Conservation (phyloP, 208 protist genomes). For the Phytomonas sp. region DNA sequence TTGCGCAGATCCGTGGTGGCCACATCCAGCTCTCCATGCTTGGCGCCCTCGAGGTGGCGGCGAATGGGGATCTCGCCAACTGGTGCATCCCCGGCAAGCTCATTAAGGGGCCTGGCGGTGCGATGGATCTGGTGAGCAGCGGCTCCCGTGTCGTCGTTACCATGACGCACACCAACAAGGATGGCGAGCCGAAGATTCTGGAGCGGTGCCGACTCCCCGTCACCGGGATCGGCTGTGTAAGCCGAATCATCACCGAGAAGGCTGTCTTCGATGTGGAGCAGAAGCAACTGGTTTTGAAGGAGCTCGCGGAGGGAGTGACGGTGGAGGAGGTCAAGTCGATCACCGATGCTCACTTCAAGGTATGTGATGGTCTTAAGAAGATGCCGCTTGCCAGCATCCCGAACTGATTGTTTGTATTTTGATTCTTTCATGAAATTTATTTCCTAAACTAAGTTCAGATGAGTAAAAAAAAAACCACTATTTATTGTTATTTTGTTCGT, state of each 20-base stretch:
- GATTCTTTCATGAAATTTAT: background rate
- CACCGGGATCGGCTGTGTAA: slow-evolving; percentile 86
- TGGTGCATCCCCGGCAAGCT: slow-evolving; percentile 97
- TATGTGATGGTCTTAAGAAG: slow-evolving; percentile 53
- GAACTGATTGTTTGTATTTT: background rate
- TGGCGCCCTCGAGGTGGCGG: slow-evolving; percentile 92
- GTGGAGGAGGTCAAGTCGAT: slow-evolving; percentile 89
- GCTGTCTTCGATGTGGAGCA: slow-evolving; percentile 93
- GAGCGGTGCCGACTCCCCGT: slow-evolving; percentile 88
- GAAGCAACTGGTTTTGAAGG: slow-evolving; percentile 82
- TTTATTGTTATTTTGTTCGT: slow-evolving; percentile 1
- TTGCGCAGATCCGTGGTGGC: slow-evolving; percentile 96
- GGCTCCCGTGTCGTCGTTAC: slow-evolving; percentile 94
- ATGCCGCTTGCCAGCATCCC: slow-evolving; percentile 33
- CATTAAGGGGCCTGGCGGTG: slow-evolving; percentile 96
- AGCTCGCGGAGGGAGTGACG: slow-evolving; percentile 87
- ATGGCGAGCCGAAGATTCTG: slow-evolving; percentile 93
- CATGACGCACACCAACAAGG: slow-evolving; percentile 95
- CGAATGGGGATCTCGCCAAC: slow-evolving; percentile 95
- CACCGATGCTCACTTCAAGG: slow-evolving; percentile 64
- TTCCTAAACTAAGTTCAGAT: slow-evolving; percentile 5
- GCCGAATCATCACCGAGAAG: slow-evolving; percentile 96
- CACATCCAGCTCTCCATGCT: slow-evolving; percentile 96
- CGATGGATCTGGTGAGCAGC: slow-evolving; percentile 93
- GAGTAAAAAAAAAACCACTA: slow-evolving; percentile 4